A percentile compares a stretch with the other conserved stretches of the same genome.
Conservation (phyloP, 352 stramenopile species). For the Phytophthora uliginosa region DNA sequence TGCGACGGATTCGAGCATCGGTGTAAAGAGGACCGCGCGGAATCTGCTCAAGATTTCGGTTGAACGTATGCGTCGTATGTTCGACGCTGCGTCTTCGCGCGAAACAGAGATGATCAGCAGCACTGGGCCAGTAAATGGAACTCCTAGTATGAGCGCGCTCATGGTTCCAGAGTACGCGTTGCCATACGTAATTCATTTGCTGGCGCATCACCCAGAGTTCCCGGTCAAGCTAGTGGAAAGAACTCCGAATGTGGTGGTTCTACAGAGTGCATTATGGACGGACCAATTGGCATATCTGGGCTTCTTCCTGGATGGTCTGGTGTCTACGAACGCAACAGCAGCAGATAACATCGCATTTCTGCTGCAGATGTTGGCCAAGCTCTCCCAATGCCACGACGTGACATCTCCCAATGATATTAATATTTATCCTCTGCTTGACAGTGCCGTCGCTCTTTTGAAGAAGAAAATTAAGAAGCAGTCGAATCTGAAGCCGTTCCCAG, state of each 20-base stretch:
- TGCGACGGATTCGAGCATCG: constrained; percentile 56
- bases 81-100: constrained; percentile 59
- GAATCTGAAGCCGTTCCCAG: constrained; percentile 86
- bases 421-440: constrained; percentile 80
- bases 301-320: constrained; percentile 83
- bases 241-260: constrained; percentile 35
- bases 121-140: constrained; percentile 12
- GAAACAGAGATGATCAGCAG: constrained; percentile 25
- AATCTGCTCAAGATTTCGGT: constrained; percentile 64
- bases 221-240: constrained; percentile 49
- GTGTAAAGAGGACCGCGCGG: constrained; percentile 67
- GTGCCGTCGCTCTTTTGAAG: constrained; percentile 64
- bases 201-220: constrained; percentile 83
- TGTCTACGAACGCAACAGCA: constrained; percentile 58
- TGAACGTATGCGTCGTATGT: constrained; percentile 82
- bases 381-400: constrained; percentile 80
- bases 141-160: constrained; percentile 47
- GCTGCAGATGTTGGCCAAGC: constrained; percentile 82
- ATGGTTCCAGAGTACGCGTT: constrained; percentile 89
- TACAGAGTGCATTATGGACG: constrained; percentile 61
- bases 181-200: constrained; percentile 85
- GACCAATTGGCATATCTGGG: constrained; percentile 64
- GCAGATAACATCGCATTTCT: constrained; percentile 90
- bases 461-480: constrained; percentile 90
- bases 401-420: constrained; percentile 43